Evolutionary conservation across 2,329 filamentous ascomycete genomes (phyloP), one percentile per base, ranked within the genome.

Genomic region (Xylaria sp.): DNA sequence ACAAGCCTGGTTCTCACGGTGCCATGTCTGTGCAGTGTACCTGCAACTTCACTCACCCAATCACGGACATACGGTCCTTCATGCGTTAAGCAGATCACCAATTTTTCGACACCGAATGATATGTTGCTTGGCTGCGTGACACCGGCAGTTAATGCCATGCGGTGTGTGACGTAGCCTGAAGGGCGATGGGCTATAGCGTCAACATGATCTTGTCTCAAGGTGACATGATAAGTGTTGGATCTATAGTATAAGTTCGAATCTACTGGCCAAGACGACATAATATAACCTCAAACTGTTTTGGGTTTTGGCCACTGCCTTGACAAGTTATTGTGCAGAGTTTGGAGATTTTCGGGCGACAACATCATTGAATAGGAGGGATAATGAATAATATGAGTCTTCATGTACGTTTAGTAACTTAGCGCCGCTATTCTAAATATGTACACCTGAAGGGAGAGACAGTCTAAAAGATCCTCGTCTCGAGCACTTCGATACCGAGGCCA

Each of bases 401-500:
- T 70, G 46, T 61, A 66, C 53, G 45, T 64, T 63, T 41, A 64
- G 58, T 70, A 50, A 50, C 64, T 63, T 67, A 60, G 52, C 55
- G 59, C 70, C 53, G 57, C 70, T 70, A 73, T 73, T 58, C 69
- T 72, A 71, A 72, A 53, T 76, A 74, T 76, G 71, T 77, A 76
- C 72, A 74, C 68, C 70, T 70, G 66, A 69, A 69, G 64, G 71
- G 63, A 72, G 66, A 71, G 62, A 63, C 69, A 67, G 71, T 69
- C 65, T 55, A 64, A 41, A 66, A 64, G 52, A 61, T 63, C 70
- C 73, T 77, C 77, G 75, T 77, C 74, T 77, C 77, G 77, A 79
- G 77, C 77, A 78, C 77, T 79, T 79, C 77, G 77, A 79, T 77
- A 71, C 70, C 74, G 76, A 77, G 73, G 56, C 60, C 64, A 71